These are phyloP conservation scores for Chlamydomonas incerta DNA, from an alignment of 139 green algal genomes.

Conservation along the genomic window DNA sequence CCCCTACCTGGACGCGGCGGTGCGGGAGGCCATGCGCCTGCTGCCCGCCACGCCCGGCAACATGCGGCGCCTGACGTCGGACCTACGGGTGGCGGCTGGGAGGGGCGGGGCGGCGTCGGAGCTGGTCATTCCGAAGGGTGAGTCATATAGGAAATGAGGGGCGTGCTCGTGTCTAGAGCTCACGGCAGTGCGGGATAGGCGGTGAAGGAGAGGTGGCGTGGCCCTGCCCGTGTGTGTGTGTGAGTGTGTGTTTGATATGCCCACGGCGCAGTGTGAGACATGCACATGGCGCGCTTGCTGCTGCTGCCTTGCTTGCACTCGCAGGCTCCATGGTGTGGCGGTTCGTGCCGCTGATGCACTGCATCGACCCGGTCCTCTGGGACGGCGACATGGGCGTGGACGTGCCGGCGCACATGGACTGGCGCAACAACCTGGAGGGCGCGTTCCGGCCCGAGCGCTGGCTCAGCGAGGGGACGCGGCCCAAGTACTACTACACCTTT, in stretches of 20 bases:
- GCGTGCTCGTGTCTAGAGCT: no score
- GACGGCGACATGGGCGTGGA: neutral
- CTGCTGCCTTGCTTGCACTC: neutral
- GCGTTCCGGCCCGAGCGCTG: slow-evolving; percentile 50
- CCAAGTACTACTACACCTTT: slow-evolving; percentile 29
- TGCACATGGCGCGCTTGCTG: neutral
- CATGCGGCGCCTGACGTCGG: neutral
- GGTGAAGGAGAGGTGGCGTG: no score
- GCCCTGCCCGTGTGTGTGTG: no score
- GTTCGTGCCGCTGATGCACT: neutral
- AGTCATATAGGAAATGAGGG: neutral
- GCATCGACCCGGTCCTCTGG: slow-evolving; percentile 41
- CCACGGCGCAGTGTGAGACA: no score
- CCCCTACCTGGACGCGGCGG: neutral
- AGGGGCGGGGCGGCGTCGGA: neutral
- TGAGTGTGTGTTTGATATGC: no score
- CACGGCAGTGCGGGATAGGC: no score
- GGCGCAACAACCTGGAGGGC: slow-evolving; percentile 15
- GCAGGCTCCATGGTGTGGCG: neutral
- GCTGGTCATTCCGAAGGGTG: neutral
- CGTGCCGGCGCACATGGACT: slow-evolving; percentile 55
- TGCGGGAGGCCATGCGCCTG: slow-evolving; percentile 8
- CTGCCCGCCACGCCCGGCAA: neutral
- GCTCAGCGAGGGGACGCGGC: slow-evolving; percentile 17
- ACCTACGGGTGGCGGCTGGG: neutral